Conservation (phyloP, 2,329 filamentous ascomycete genomes). For the Phialocephala subalpina region DNA sequence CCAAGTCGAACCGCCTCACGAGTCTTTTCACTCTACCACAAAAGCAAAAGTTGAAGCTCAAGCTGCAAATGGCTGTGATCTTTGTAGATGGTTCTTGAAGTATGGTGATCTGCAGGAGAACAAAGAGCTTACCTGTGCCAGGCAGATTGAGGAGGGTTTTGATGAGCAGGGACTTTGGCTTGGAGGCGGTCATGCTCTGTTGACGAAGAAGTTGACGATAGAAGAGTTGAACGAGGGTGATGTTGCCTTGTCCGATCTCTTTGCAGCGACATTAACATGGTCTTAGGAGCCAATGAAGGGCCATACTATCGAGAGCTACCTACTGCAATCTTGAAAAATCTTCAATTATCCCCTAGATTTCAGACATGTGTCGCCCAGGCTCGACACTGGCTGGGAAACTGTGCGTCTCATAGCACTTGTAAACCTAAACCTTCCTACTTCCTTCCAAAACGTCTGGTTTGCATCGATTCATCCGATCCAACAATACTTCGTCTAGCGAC, state of each 20-base stretch:
- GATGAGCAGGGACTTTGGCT: neutral
- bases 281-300: neutral
- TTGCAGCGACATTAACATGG: neutral
- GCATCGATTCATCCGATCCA: neutral
- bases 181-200: neutral
- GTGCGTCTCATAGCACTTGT: neutral
- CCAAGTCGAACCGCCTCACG: neutral
- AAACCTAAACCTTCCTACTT: neutral
- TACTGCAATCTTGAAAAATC: neutral
- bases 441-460: neutral
- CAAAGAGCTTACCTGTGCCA: neutral
- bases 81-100: neutral
- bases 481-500: neutral
- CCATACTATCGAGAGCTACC: neutral
- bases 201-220: neutral
- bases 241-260: neutral
- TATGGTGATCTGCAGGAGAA: neutral
- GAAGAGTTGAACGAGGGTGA: neutral
- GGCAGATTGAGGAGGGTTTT: neutral
- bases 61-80: neutral
- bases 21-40: neutral
- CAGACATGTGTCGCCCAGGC: neutral
- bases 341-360: neutral
- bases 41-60: neutral
- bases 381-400: neutral